phyloP scores from a whole-genome alignment of 2,329 filamentous ascomycete genomes.

The Lachnellula occidentalis region DNA sequence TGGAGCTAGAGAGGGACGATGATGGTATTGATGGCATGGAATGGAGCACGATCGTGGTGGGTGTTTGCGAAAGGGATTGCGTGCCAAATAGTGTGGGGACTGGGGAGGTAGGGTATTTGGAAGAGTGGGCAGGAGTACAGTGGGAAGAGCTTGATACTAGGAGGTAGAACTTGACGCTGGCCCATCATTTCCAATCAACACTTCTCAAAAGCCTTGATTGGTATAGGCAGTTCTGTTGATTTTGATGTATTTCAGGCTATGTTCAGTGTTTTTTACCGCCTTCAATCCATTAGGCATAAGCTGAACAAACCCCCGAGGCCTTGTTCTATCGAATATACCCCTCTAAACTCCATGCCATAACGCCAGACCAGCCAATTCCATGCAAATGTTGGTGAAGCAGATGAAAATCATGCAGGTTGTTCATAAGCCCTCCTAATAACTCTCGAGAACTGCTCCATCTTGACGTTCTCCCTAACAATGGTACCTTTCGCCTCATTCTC shows the following conservation, averaged over 20 bases:
- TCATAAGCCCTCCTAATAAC: slow-evolving; percentile 83
- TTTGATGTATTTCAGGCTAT: neutral
- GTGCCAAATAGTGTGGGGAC: slow-evolving; percentile 50
- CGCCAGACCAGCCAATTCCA: slow-evolving; percentile 17
- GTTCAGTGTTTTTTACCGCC: neutral
- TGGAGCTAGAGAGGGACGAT: slow-evolving; percentile 76
- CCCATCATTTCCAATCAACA: neutral
- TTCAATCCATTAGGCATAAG: neutral
- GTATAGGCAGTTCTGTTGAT: too few species aligned
- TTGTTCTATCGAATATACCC: slow-evolving; percentile 7
- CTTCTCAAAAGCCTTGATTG: too few species aligned
- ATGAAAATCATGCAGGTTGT: slow-evolving; percentile 54
- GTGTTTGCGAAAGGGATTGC: slow-evolving; percentile 79
- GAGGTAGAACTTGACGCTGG: neutral
- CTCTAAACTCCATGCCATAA: slow-evolving; percentile 22
- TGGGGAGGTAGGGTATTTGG: slow-evolving; percentile 70
- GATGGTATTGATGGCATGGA: slow-evolving; percentile 82
- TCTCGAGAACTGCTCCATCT: slow-evolving; percentile 77
- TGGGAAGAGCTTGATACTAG: slow-evolving; percentile 69
- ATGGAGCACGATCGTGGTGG: slow-evolving; percentile 90
- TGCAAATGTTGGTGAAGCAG: slow-evolving; percentile 17
- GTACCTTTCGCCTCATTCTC: slow-evolving; percentile 97
- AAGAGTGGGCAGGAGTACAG: slow-evolving; percentile 97
- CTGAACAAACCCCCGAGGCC: slow-evolving; percentile 8
- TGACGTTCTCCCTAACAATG: slow-evolving; percentile 92